phyloP scores from a whole-genome alignment of 139 green algal genomes.

The Medakamo hakoo region DNA sequence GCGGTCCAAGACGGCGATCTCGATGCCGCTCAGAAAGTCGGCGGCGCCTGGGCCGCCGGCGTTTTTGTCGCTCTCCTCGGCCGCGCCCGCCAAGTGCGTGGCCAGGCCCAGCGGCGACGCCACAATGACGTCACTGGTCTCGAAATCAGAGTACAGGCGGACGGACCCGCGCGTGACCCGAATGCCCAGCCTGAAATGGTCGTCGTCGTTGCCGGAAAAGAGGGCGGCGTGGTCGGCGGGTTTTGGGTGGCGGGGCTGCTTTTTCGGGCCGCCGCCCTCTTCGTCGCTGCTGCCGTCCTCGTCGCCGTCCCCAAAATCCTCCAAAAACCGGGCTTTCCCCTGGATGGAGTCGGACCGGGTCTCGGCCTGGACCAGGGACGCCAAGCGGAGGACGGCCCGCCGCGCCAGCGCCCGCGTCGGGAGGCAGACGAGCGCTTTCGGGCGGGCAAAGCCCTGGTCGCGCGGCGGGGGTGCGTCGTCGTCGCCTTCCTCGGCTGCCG shows the following conservation, averaged over 20 bases:
- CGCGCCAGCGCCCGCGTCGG: conserved; percentile 68
- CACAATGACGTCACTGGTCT: conserved; percentile 79
- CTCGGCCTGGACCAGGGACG: conserved; percentile 53
- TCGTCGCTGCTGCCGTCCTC: conserved; percentile 9
- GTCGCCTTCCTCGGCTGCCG: background rate
- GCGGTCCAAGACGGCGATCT: conserved; percentile 70
- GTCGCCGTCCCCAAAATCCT: conserved; percentile 57
- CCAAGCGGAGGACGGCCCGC: conserved; percentile 40
- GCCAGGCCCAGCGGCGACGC: conserved; percentile 77
- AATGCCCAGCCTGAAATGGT: conserved; percentile 88
- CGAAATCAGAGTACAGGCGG: conserved; percentile 71
- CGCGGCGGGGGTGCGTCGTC: conserved; percentile 12
- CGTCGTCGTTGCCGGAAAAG: conserved; percentile 82
- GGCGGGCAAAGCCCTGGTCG: conserved; percentile 75
- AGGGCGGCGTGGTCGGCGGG: conserved; percentile 64
- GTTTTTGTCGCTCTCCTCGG: conserved; percentile 5
- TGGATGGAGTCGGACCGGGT: conserved; percentile 53
- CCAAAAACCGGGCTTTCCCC: conserved; percentile 62
- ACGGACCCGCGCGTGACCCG: conserved; percentile 67
- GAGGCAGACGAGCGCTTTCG: conserved; percentile 77
- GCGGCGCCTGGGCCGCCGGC: conserved; percentile 8
- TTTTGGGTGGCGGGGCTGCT: conserved; percentile 21
- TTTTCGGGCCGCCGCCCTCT: conserved; percentile 4
- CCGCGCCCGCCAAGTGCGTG: conserved; percentile 45
- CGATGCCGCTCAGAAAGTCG: conserved; percentile 87